Percentiles rank a stretch among this genome's conserved stretches.
phyloP scores from a whole-genome alignment of 306 rosid genomes.

The cucumber (Cucumis sativus) region Cucumber_9930_V3 NC_026659.2:17236501-17237000 shows the following conservation, averaged over 20 bases:
- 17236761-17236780: not conserved
- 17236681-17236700: not conserved
- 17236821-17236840: not conserved
- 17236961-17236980: not conserved
- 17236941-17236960: not conserved
- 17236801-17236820: not conserved
- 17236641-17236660: not conserved
- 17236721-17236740: not conserved
- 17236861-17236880: not conserved
- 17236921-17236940: not conserved
- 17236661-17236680: not conserved
- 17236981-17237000: not conserved
- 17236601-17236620: not conserved
- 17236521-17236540: too few relatives aligned
- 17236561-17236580: too few relatives aligned
- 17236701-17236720: not conserved
- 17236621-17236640: not conserved
- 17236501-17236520: too few relatives aligned
- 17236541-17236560: too few relatives aligned
- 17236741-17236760: not conserved
- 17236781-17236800: not conserved
- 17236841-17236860: not conserved
- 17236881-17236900: not conserved
- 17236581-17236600: too few relatives aligned
- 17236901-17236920: not conserved